Conservation (phyloP, 2,329 filamentous ascomycete genomes). For the Neofusicoccum laricinum region DNA sequence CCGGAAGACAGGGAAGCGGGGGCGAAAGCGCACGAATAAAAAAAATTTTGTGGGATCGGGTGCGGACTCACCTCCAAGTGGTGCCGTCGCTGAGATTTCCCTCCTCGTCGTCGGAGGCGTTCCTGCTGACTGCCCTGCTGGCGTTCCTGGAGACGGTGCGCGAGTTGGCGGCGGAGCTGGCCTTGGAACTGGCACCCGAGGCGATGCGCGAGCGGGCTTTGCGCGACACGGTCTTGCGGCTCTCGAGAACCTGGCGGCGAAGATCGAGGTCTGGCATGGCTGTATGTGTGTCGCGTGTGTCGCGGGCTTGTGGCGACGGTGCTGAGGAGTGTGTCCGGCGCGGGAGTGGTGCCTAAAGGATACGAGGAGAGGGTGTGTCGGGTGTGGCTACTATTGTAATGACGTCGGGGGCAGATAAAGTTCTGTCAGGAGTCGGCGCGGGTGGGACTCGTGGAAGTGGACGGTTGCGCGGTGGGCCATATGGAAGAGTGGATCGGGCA, state of each 20-base stretch:
- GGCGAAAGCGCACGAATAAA: background rate
- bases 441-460: background rate
- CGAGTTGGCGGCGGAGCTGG: slow-evolving; percentile 56
- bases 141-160: slow-evolving; percentile 53
- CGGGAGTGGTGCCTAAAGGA: background rate
- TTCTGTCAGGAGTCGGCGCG: background rate
- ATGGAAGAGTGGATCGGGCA: slow-evolving; percentile 1
- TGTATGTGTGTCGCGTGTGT: background rate
- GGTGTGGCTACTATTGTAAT: background rate
- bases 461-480: slow-evolving; percentile 7
- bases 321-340: background rate
- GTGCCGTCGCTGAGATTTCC: slow-evolving; percentile 59
- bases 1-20: background rate
- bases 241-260: slow-evolving; percentile 67
- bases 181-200: slow-evolving; percentile 58
- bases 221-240: slow-evolving; percentile 68
- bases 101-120: slow-evolving; percentile 63
- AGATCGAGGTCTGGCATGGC: slow-evolving; percentile 55
- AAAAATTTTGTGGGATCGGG: background rate
- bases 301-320: slow-evolving; percentile 19
- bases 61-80: slow-evolving; percentile 48
- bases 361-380: background rate
- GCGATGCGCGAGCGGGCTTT: slow-evolving; percentile 60
- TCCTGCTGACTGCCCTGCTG: slow-evolving; percentile 55
- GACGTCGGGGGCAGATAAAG: slow-evolving; percentile 12